phyloP scores from a whole-genome alignment of 2,329 filamentous ascomycete genomes.

The Sporothrix phasma region DNA sequence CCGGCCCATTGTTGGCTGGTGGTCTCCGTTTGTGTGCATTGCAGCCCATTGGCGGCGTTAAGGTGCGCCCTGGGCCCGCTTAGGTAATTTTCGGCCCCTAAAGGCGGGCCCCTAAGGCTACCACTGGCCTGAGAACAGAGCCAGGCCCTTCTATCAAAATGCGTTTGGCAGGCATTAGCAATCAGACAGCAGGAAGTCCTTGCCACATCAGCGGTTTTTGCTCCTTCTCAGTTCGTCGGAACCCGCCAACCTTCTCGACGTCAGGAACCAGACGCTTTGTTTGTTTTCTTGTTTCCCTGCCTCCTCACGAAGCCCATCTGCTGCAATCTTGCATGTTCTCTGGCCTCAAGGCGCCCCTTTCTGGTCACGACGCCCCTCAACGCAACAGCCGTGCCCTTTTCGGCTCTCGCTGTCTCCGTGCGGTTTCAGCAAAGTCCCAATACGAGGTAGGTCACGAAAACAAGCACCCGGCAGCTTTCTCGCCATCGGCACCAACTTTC shows the following conservation, averaged over 20 bases:
- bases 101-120: neutral
- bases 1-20: neutral
- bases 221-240: slow-evolving; percentile 1
- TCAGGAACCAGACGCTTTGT: neutral
- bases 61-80: slow-evolving; percentile 7
- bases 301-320: neutral
- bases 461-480: neutral
- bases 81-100: slow-evolving; percentile 14
- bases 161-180: slow-evolving; percentile 13
- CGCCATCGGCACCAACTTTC: neutral
- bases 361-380: neutral
- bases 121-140: neutral
- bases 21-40: neutral
- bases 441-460: slow-evolving; percentile 8
- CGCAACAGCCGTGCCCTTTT: neutral
- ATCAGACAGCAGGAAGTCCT: slow-evolving; percentile 11
- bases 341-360: neutral
- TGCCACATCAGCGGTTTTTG: slow-evolving; percentile 13
- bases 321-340: slow-evolving; percentile 1
- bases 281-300: neutral
- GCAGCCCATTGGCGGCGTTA: neutral
- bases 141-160: slow-evolving; percentile 6
- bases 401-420: neutral
- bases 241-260: neutral
- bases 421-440: neutral